A percentile compares a stretch with the other conserved stretches of the same genome.
Evolutionary conservation across 2,329 filamentous ascomycete genomes (phyloP).

Genomic region (Aspergillus vadensis): DNA sequence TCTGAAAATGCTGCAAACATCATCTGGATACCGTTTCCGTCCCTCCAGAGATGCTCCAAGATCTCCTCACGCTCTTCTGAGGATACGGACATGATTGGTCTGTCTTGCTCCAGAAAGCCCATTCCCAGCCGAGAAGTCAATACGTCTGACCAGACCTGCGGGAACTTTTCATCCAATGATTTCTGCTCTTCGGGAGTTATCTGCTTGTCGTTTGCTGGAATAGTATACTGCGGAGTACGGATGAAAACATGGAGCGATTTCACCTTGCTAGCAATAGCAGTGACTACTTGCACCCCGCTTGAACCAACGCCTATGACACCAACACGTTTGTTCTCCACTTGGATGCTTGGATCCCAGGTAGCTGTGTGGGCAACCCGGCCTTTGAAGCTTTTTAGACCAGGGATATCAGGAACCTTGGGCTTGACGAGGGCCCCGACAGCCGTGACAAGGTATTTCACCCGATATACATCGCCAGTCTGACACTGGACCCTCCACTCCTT

Average conservation of each 20-base stretch:
- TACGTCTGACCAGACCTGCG: constrained; percentile 7
- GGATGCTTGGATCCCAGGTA: constrained; percentile 52
- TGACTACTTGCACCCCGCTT: constrained; percentile 32
- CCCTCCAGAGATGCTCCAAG: constrained; percentile 15
- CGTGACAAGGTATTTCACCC: constrained; percentile 18
- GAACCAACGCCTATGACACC: constrained; percentile 47
- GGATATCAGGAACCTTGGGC: constrained; percentile 56
- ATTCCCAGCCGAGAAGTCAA: constrained; percentile 10
- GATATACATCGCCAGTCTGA: constrained; percentile 9
- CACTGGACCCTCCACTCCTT: constrained; percentile 19
- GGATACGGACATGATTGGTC: constrained; percentile 7
- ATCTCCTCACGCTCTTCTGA: constrained; percentile 13
- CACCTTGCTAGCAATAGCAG: constrained; percentile 30
- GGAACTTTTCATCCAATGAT: constrained; percentile 14
- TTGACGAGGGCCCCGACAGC: constrained; percentile 32
- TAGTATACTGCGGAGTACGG: constrained; percentile 40
- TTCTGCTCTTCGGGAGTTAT: constrained; percentile 30
- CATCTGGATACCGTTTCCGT: constrained; percentile 11
- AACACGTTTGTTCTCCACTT: constrained; percentile 50
- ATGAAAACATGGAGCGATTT: constrained; percentile 36
- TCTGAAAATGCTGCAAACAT: constrained; percentile 37
- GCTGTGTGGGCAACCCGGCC: constrained; percentile 57
- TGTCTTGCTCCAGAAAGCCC: constrained; percentile 11
- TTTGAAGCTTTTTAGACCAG: constrained; percentile 54
- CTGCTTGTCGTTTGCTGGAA: constrained; percentile 35